Evolutionary conservation across 2,329 filamentous ascomycete genomes (phyloP), one percentile per base, ranked within the genome.

Genomic region (Basipetospora chlamydospora): DNA sequence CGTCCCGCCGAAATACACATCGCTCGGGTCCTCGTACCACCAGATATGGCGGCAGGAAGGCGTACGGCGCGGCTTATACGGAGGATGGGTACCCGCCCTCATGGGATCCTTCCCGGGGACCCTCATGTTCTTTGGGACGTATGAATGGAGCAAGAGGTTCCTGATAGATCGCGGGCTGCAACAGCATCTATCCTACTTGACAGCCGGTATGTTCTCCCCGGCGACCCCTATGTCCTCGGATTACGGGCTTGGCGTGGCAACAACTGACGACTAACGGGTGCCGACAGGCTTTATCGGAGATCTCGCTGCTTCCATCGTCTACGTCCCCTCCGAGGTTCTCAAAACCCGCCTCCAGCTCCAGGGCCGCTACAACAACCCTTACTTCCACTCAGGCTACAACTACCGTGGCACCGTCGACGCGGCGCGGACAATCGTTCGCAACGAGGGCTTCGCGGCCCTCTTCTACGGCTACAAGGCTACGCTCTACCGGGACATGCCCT

Each of bases 391-490:
- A 1, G 90, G 90, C 39, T 98, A 98, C 61, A 98, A 98, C 56
- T 98, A 98, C 56, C 80, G 78, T 47, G 79, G 77, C 28, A 94
- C 84, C 2, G 56, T 77, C 37, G 81, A 98, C 56, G 92, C 90
- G 3, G 76, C 79, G 11, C 75, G 79, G 46, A 94, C 85, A 1
- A 96, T 98, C 41, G 69, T 86, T 12, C 75, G 77, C 26, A 68
- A 70, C 28, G 90, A 98, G 60, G 92, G 90, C 1, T 67, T 85
- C 37, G 66, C 73, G 0, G 90, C 92, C 13, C 70, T 98, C 17
- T 98, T 95, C 56, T 80, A 93, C 48, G 90, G 90, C n/a, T 98
- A 92, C 63, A 90, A 90, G 55, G 90, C 90, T 9, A 98, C 90
- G 0, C 73, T 98, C 3, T 90, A 83, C 60, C 80, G 90, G 40